Evolutionary conservation across 1,284 basidiomycete species (phyloP).

Genomic region (Cerioporus squamosus): DNA sequence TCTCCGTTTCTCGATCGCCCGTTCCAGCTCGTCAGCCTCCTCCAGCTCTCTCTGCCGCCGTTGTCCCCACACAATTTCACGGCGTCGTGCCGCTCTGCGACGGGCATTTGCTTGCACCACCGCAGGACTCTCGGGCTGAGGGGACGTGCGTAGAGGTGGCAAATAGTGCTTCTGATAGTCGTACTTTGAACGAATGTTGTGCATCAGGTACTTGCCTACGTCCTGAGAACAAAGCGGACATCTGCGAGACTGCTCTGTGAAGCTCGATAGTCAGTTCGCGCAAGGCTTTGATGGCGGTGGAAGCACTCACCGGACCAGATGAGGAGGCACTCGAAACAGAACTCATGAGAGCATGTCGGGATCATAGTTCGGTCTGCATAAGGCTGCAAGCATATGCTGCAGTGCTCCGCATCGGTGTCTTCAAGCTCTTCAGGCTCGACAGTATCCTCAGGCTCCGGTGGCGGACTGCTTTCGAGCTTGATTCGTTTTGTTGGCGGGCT

Average conservation of each 20-base stretch:
- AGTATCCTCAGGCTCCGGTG: too few relatives aligned
- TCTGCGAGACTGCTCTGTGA: constrained; percentile 71
- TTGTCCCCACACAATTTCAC: constrained; percentile 60
- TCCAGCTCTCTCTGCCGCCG: constrained; percentile 47
- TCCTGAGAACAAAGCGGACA: constrained; percentile 84
- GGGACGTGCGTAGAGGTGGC: constrained; percentile 62
- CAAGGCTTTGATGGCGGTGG: not conserved
- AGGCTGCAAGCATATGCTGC: too few relatives aligned
- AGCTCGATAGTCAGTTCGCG: not conserved
- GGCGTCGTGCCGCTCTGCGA: constrained; percentile 37
- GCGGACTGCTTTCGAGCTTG: too few relatives aligned
- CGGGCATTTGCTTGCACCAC: constrained; percentile 33
- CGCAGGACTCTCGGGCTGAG: constrained; percentile 41
- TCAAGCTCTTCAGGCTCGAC: too few relatives aligned
- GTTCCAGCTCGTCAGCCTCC: constrained; percentile 64
- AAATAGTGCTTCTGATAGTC: constrained; percentile 85
- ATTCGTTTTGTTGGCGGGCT: too few relatives aligned
- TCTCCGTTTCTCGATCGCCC: constrained; percentile 58
- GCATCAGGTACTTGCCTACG: constrained; percentile 80
- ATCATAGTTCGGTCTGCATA: constrained; percentile 80
- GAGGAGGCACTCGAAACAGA: constrained; percentile 87
- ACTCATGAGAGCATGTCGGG: constrained; percentile 84
- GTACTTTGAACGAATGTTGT: constrained; percentile 74
- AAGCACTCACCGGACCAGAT: constrained; percentile 75
- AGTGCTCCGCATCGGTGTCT: too few relatives aligned